phyloP scores from a whole-genome alignment of 2,329 filamentous ascomycete species.

The Aspergillus caelatus region DNA sequence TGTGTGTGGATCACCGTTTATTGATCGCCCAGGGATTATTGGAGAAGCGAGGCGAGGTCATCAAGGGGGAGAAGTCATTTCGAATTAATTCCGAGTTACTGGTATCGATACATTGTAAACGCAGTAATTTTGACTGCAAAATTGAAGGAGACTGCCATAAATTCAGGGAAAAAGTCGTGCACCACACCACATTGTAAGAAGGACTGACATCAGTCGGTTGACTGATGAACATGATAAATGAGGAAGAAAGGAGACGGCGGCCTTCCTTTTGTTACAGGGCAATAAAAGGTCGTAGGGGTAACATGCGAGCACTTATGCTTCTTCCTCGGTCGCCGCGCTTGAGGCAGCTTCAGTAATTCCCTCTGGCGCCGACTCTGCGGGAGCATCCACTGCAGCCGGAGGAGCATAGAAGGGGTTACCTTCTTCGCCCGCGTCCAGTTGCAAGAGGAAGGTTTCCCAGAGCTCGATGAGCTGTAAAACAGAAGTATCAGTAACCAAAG shows the following conservation, averaged over 20 bases:
- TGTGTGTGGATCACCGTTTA: neutral
- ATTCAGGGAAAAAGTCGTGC: constrained; percentile 13
- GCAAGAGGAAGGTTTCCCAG: constrained; percentile 98
- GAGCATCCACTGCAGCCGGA: constrained; percentile 22
- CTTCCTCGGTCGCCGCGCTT: constrained; percentile 20
- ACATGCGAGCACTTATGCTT: constrained; percentile 14
- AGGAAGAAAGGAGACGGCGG: constrained; percentile 7
- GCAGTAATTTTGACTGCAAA: constrained; percentile 14
- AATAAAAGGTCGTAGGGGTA: constrained; percentile 1
- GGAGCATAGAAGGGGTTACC: constrained; percentile 54
- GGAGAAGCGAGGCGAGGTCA: neutral
- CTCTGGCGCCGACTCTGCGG: constrained; percentile 23
- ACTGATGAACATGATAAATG: neutral
- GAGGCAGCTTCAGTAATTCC: constrained; percentile 14
- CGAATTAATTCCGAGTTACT: constrained; percentile 1
- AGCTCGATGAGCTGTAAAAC: constrained; percentile 74
- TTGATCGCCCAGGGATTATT: neutral
- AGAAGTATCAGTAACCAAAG: constrained; percentile 44
- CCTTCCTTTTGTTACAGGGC: constrained; percentile 21
- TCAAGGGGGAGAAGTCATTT: constrained; percentile 1
- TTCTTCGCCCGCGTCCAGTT: constrained; percentile 91
- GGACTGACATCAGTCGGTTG: constrained; percentile 5
- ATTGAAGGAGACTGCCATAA: constrained; percentile 15
- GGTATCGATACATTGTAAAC: constrained; percentile 12
- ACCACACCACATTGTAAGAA: constrained; percentile 14